Evolutionary conservation across 805 yeast genomes (phyloP), one percentile per base, ranked within the genome.

Genomic region (Yarrowia sp.): DNA sequence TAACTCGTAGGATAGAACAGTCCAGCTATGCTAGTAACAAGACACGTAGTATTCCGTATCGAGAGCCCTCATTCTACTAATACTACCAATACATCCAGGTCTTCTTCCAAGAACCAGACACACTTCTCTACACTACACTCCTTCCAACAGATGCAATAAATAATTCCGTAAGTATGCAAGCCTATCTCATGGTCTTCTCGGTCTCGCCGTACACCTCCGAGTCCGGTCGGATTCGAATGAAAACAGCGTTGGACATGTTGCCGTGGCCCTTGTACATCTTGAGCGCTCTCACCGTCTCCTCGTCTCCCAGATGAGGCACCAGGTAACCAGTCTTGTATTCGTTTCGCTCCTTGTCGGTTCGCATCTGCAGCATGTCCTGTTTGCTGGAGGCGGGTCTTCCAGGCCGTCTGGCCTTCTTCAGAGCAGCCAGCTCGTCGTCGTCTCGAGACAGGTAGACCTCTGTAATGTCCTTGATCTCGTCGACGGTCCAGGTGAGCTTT

Each of bases 211-310:
- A 41, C 12, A 60, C 35, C 58, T 64, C 44, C 53, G 67, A 18
- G 60, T 44, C 62, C 8, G 62, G 66, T 58, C 68, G 65, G 1
- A 72, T 60, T 29, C 73, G 65, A 8, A 80, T 72, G 65, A 82
- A 80, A 64, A 82, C 84, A 69, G 90, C 77, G 18, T 81, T 79
- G 39, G 86, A 84, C 59, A 86, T 74, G 18, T 94, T 90, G 47
- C 97, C 97, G 68, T 82, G 77, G 10, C 94, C 92, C 68, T 88
- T 87, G 97, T 97, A 93, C 5, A 74, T 73, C 69, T 85, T 80
- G 66, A 93, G 74, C 33, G 77, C 74, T 36, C 77, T 75, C 2
- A 90, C 93, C 4, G 84, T 86, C 8, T 74, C 77, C 36, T 72
- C 74, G 66, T 85, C 85, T 3, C 84, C 76, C 65, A 93, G 72